Conservation (phyloP, 2,329 filamentous ascomycete genomes). For the Blastomyces percursus region DNA sequence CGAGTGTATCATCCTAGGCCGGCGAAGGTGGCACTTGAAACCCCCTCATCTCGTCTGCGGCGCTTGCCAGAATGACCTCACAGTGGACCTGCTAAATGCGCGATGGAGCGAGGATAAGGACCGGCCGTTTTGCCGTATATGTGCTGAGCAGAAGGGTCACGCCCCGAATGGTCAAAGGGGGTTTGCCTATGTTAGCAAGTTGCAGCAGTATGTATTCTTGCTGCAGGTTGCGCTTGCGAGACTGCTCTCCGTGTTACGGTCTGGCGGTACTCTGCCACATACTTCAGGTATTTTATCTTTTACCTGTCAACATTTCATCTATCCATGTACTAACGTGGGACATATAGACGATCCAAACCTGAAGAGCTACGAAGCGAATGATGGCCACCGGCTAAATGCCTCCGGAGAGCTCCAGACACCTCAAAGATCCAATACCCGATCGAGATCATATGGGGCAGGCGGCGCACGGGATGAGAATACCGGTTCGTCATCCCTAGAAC, state of each 20-base stretch:
- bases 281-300: conserved; percentile 43
- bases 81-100: conserved; percentile 56
- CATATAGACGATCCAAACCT: conserved; percentile 55
- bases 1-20: conserved; percentile 66
- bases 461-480: conserved; percentile 45
- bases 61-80: conserved; percentile 64
- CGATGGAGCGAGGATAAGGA: conserved; percentile 58
- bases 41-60: conserved; percentile 56
- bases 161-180: conserved; percentile 47
- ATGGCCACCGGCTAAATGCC: conserved; percentile 48
- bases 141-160: conserved; percentile 42
- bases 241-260: conserved; percentile 74
- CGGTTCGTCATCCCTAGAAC: conserved; percentile 74
- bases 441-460: conserved; percentile 60
- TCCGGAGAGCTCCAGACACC: conserved; percentile 41
- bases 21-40: conserved; percentile 70
- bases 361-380: conserved; percentile 54
- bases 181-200: conserved; percentile 67
- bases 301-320: neutral
- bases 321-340: conserved; percentile 12
- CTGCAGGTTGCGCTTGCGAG: conserved; percentile 83
- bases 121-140: conserved; percentile 60
- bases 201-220: conserved; percentile 91
- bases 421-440: conserved; percentile 55
- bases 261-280: conserved; percentile 67